Conservation (phyloP, 495 filamentous ascomycete genomes). For the Podospora pseudoanserina region DNA sequence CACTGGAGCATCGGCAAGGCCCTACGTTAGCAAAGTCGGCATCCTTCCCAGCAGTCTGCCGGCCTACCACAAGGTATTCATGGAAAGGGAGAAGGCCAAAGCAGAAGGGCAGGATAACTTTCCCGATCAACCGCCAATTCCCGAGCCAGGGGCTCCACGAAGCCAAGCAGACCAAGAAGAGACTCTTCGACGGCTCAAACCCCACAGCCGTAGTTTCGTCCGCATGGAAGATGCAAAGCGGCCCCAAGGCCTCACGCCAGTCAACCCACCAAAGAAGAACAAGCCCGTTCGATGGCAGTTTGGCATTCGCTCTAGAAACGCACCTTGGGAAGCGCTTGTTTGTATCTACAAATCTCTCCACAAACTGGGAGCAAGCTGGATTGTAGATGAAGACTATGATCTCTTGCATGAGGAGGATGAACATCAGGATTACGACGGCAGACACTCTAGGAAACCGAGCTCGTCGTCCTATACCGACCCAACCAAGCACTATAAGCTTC, state of each 20-base stretch:
- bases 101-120: constrained; percentile 35
- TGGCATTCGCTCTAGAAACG: constrained; percentile 89
- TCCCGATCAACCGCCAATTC: constrained; percentile 37
- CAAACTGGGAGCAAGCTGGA: constrained; percentile 86
- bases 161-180: constrained; percentile 73
- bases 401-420: constrained; percentile 34
- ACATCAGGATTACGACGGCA: constrained; percentile 20
- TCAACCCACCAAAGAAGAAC: constrained; percentile 58
- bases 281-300: constrained; percentile 91
- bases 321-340: constrained; percentile 85
- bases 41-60: constrained; percentile 88
- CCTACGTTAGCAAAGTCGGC: constrained; percentile 74
- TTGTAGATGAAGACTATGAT: constrained; percentile 54
- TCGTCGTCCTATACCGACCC: constrained; percentile 31
- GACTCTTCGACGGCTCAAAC: constrained; percentile 71
- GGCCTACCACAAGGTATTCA: constrained; percentile 81
- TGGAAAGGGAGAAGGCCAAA: constrained; percentile 64
- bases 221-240: constrained; percentile 60
- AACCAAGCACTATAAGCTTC: constrained; percentile 61
- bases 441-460: constrained; percentile 18
- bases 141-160: constrained; percentile 50
- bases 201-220: constrained; percentile 61
- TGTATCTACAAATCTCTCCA: constrained; percentile 89
- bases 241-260: constrained; percentile 61
- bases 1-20: constrained; percentile 45